A percentile compares a stretch with the other conserved stretches of the same genome.
phyloP scores from a whole-genome alignment of 306 rosid genomes.

The Mucuna pruriens region DNA sequence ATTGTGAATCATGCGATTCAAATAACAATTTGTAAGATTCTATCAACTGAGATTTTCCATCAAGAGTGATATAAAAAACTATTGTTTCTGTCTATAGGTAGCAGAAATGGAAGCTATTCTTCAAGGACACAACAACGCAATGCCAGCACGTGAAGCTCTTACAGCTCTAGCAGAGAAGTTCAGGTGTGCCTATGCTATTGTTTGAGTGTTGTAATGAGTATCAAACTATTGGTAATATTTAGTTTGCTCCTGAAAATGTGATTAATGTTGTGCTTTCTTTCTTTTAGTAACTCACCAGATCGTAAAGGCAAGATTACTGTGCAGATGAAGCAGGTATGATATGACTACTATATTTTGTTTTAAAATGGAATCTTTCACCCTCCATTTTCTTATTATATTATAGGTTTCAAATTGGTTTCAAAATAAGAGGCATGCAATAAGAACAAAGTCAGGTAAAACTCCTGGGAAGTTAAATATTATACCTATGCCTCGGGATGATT shows the following conservation, averaged over 20 bases:
- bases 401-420: conserved; percentile 99
- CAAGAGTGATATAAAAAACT: conserved; percentile 2
- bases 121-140: conserved; percentile 76
- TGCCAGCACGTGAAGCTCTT: conserved; percentile 89
- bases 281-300: conserved; percentile 70
- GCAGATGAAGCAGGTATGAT: conserved; percentile 95
- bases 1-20: background rate
- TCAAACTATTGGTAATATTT: background rate
- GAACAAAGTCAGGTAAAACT: conserved; percentile 80
- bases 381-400: conserved; percentile 41
- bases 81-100: conserved; percentile 58
- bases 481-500: conserved; percentile 76
- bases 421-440: conserved; percentile 90
- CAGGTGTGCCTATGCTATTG: conserved; percentile 59
- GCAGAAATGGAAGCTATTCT: conserved; percentile 90
- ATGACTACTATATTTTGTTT: conserved; percentile 26
- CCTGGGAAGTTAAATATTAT: conserved; percentile 82
- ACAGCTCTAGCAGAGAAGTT: conserved; percentile 85
- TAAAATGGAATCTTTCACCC: background rate
- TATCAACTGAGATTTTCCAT: background rate
- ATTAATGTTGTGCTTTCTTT: conserved; percentile 31
- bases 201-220: conserved; percentile 25
- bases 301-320: conserved; percentile 92
- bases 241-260: conserved; percentile 19
- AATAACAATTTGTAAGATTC: background rate